Evolutionary conservation across 2,329 filamentous ascomycete genomes (phyloP).

Genomic region (Monosporascus sp.): DNA sequence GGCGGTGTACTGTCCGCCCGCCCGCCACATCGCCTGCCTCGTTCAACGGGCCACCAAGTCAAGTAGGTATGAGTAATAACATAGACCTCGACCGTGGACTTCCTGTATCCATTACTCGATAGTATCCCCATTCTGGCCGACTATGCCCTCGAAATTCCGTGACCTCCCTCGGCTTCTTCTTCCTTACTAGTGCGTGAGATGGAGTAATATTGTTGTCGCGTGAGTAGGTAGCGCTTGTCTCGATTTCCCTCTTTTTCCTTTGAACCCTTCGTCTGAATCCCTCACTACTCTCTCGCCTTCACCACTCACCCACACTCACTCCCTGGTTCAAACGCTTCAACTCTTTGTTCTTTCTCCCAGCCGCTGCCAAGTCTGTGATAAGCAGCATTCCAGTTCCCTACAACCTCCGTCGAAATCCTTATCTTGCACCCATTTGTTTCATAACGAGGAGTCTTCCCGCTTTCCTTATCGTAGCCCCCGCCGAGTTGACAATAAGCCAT

Average conservation of each 20-base stretch:
- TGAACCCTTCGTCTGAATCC: neutral
- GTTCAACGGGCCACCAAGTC: too few species aligned
- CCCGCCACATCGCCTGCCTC: neutral
- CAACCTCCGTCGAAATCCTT: neutral
- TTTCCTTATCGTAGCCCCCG: constrained; percentile 1
- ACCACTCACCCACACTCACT: neutral
- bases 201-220: neutral
- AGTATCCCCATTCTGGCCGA: too few species aligned
- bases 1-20: neutral
- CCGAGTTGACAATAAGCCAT: neutral
- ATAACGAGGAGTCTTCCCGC: neutral
- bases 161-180: neutral
- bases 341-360: constrained; percentile 3
- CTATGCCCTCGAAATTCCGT: neutral
- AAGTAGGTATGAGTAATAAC: too few species aligned
- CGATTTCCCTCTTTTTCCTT: neutral
- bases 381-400: neutral
- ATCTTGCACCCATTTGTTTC: neutral
- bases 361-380: constrained; percentile 1
- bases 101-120: constrained; percentile 12
- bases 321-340: neutral
- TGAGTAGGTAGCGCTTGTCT: neutral
- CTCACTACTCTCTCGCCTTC: neutral
- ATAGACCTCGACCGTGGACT: too few species aligned
- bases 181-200: neutral